Conservation (phyloP, 129 eudicot genomes). For the Flaveria brownii region DNA sequence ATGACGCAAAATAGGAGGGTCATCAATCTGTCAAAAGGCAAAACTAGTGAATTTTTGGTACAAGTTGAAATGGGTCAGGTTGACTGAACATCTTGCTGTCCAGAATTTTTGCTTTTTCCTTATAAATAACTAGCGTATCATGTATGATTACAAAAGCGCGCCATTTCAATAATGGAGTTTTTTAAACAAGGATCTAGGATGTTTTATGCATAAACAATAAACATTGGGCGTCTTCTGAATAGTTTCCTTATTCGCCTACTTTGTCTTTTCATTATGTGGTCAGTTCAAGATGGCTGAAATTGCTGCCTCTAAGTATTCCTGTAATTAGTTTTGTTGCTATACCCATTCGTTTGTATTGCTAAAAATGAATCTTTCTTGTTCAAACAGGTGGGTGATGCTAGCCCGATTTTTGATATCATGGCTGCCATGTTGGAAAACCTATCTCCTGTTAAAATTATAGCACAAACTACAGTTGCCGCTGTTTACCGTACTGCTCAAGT, state of each 20-base stretch:
- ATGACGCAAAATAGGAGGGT: no score
- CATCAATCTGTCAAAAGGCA: no score
- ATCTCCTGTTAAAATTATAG: slow-evolving; percentile 54
- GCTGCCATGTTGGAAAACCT: slow-evolving; percentile 80
- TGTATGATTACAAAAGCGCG: neutral
- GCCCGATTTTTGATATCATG: slow-evolving; percentile 78
- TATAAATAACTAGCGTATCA: neutral
- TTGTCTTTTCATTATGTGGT: neutral
- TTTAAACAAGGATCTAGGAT: neutral
- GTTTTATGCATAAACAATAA: neutral
- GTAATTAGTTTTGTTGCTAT: neutral
- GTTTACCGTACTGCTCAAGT: slow-evolving; percentile 70
- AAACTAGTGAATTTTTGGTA: no score
- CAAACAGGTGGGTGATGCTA: slow-evolving; percentile 75
- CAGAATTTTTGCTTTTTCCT: no score
- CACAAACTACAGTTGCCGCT: slow-evolving; percentile 71
- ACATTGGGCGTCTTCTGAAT: neutral
- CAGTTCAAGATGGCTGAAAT: neutral
- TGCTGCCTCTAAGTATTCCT: neutral
- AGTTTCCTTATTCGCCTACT: neutral
- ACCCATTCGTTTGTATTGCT: slow-evolving; percentile 10
- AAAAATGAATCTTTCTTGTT: slow-evolving; percentile 9
- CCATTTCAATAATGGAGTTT: neutral
- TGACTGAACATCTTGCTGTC: no score
- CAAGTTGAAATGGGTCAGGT: no score